These are phyloP conservation scores for Aspergillus phoenicis DNA, from an alignment of 2,329 filamentous ascomycete species.

Conservation along the genomic window DNA sequence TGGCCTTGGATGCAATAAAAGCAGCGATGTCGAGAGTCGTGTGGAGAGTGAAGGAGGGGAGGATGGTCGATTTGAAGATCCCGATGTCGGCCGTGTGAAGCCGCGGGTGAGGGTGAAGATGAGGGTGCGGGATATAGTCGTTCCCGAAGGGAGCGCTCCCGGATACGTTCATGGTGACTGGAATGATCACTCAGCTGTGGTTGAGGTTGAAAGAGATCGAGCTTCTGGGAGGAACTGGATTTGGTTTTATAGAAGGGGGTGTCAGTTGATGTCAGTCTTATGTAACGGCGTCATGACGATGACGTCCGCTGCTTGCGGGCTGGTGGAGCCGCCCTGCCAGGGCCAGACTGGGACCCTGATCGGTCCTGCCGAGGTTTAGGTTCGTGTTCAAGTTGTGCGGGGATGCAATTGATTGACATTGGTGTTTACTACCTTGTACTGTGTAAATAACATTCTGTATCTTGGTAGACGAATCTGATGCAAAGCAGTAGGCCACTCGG, in stretches of 20 bases:
- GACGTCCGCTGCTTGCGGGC: neutral
- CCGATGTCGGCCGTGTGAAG: constrained; percentile 44
- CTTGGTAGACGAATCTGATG: too few species aligned
- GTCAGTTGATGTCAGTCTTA: constrained; percentile 25
- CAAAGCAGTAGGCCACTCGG: neutral
- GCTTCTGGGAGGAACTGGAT: neutral
- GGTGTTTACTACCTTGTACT: too few species aligned
- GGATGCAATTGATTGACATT: too few species aligned
- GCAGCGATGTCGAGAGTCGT: constrained; percentile 55
- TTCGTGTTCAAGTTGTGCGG: neutral
- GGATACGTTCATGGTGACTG: constrained; percentile 13
- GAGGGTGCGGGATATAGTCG: neutral
- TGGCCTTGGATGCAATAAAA: constrained; percentile 55
- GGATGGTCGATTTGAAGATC: constrained; percentile 56
- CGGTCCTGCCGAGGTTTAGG: neutral
- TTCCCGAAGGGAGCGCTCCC: constrained; percentile 8
- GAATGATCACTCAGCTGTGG: neutral
- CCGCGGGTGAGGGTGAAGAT: neutral
- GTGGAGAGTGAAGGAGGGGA: constrained; percentile 59
- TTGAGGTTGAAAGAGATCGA: neutral
- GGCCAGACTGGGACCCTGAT: neutral
- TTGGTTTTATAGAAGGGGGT: constrained; percentile 1
- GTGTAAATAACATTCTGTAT: too few species aligned
- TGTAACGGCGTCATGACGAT: constrained; percentile 18
- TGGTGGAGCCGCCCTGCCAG: neutral